These are phyloP conservation scores for Cryptococcus wingfieldii DNA, from an alignment of 1,284 basidiomycete species.

Conservation along the genomic window DNA sequence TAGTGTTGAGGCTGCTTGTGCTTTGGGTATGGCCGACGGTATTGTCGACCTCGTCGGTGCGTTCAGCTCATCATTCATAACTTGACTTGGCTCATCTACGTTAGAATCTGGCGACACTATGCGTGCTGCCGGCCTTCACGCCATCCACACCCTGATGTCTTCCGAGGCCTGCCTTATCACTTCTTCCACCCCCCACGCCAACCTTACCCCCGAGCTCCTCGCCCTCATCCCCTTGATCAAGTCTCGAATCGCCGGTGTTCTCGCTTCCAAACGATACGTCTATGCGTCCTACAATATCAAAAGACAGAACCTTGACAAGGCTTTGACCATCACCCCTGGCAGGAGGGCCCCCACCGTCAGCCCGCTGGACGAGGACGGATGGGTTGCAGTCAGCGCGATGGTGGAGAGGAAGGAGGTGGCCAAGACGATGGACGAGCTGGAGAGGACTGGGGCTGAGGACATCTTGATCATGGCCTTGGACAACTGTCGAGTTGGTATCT, in stretches of 20 bases:
- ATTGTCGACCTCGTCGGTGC: constrained; percentile 93
- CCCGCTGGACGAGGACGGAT: constrained; percentile 69
- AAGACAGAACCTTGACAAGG: constrained; percentile 60
- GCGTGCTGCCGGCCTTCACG: constrained; percentile 92
- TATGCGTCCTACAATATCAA: constrained; percentile 88
- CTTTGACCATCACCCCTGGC: constrained; percentile 78
- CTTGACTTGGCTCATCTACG: neutral
- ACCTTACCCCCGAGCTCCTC: constrained; percentile 55
- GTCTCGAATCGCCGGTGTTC: constrained; percentile 83
- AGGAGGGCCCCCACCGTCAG: constrained; percentile 85
- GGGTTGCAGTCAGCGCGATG: constrained; percentile 93
- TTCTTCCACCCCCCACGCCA: constrained; percentile 63
- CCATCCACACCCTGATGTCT: constrained; percentile 80
- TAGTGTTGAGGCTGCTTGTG: constrained; percentile 96
- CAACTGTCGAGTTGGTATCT: constrained; percentile 81
- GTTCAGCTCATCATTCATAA: neutral
- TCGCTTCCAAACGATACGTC: constrained; percentile 84
- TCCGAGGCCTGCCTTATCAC: constrained; percentile 94
- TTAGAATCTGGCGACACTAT: constrained; percentile 98
- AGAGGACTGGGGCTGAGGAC: constrained; percentile 80
- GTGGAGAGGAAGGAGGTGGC: constrained; percentile 82
- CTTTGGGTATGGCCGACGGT: constrained; percentile 92
- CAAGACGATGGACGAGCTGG: constrained; percentile 83
- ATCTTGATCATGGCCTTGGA: constrained; percentile 83
- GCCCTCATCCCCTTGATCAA: constrained; percentile 74